Base-by-base conservation (phyloP, 768 basidiomycete species). In the Butyriboletus loyo region DNA sequence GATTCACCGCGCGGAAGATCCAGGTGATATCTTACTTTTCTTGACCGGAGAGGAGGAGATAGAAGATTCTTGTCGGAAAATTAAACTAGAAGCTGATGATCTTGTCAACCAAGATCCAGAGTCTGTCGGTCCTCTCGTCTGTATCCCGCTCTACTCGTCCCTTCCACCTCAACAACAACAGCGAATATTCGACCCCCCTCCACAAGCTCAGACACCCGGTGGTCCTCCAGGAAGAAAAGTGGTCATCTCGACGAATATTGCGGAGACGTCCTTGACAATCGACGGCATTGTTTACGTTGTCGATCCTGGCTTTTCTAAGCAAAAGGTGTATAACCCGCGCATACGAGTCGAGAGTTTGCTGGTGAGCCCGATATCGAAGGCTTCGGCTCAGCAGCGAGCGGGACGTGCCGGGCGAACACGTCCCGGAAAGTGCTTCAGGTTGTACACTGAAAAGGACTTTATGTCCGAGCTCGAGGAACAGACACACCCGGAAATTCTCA, bases 231-330 rank as follows among this genome's bases (percentile, higher is more conserved):
- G 96, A 0, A 83, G 96, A 53, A 99, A 99, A 69, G 82, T 98
- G 39, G 89, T 99, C 30, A 77, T 99, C 1, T 92, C 94, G 9
- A 99, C 96, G 27, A 99, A 98, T 66, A 93, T 98, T 52, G 97
- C 97, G 4, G 96, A 99, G 72, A 98, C 96, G 2, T 96, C 93
- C 2, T 73, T 98, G 38, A 99, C 96, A 3, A 98, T 99, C 52
- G 96, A 99, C 60, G 96, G 96, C 21, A 98, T 99, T 62, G 95
- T 99, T n/a, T 99, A 98, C 62, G 96, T 98, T 52, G 94, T 98
- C 41, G 96, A 98, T 65, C 92, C 95, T 0, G 95, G 94, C 1
- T 97, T 98, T 74, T 94, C 89, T 31, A 96, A 99, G 72, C 96
- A 98, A 72, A 98, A 96, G 66, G 88, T 98, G 44, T 99, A 98